phyloP scores from a whole-genome alignment of 2,329 filamentous ascomycete genomes.

The Microsporum ferrugineum region DNA sequence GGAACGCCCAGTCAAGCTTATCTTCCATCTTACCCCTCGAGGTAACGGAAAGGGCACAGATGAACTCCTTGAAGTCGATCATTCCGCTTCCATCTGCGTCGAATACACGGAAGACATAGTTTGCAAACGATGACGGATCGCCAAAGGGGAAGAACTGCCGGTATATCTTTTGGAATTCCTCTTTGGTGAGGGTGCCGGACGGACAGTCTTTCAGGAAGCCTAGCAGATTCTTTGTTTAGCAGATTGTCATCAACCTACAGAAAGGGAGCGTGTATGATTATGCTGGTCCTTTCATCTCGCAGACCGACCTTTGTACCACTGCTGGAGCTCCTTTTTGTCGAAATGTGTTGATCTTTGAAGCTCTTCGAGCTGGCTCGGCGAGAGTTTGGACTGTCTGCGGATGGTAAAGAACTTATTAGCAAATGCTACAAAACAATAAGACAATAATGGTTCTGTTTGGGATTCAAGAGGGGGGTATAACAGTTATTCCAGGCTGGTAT shows the following conservation, averaged over 20 bases:
- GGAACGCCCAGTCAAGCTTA: constrained; percentile 98
- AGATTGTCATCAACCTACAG: background rate
- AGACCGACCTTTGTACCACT: constrained; percentile 94
- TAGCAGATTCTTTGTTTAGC: constrained; percentile 28
- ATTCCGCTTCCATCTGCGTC: constrained; percentile 94
- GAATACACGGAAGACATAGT: constrained; percentile 99
- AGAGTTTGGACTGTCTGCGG: constrained; percentile 93
- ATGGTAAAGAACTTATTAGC: background rate
- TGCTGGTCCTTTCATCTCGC: background rate
- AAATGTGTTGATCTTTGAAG: constrained; percentile 96
- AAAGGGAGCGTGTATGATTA: background rate
- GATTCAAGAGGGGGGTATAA: no score
- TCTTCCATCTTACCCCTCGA: constrained; percentile 98
- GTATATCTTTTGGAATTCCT: constrained; percentile 99
- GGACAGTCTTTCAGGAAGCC: constrained; percentile 98
- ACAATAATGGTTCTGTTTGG: background rate
- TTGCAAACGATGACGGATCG: constrained; percentile 91
- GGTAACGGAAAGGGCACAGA: constrained; percentile 92
- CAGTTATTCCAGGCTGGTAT: background rate
- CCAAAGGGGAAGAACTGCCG: constrained; percentile 99
- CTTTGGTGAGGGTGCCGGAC: constrained; percentile 89
- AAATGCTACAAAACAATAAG: background rate
- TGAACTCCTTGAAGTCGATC: constrained; percentile 99
- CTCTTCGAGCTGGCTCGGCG: constrained; percentile 86
- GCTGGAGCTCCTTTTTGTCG: constrained; percentile 98